Percentiles rank a stretch among this genome's conserved stretches.
Evolutionary conservation across 2,329 filamentous ascomycete genomes (phyloP).

Genomic region (Cladorrhinum sp.): DNA sequence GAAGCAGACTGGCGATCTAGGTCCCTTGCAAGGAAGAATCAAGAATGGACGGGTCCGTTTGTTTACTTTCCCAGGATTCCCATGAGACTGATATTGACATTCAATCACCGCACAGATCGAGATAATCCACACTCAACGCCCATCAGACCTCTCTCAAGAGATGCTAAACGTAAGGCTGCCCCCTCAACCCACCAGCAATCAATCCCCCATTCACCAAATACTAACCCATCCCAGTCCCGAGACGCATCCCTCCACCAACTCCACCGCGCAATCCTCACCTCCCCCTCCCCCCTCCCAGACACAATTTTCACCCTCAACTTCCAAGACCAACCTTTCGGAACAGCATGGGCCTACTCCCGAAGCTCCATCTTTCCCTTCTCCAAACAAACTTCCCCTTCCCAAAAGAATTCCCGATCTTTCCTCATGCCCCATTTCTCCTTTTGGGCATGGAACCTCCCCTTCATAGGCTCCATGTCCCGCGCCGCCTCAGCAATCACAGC

Average conservation of each 20-base stretch:
- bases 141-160: constrained; percentile 40
- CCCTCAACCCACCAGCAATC: not conserved
- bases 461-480: constrained; percentile 44
- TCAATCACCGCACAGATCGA: constrained; percentile 34
- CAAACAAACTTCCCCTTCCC: constrained; percentile 43
- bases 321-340: constrained; percentile 45
- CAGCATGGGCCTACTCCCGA: constrained; percentile 47
- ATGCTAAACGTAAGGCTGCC: constrained; percentile 36
- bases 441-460: constrained; percentile 52
- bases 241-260: constrained; percentile 53
- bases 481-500: constrained; percentile 37
- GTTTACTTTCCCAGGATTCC: not conserved
- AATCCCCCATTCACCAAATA: not conserved
- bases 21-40: constrained; percentile 43
- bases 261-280: constrained; percentile 49
- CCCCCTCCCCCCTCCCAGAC: constrained; percentile 46
- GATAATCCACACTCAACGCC: constrained; percentile 42
- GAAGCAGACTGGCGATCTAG: constrained; percentile 36
- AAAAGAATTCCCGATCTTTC: constrained; percentile 38
- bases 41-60: constrained; percentile 38
- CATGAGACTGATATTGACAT: not conserved
- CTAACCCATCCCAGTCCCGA: constrained; percentile 37
- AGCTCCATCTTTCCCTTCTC: constrained; percentile 35
- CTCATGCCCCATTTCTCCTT: constrained; percentile 55
- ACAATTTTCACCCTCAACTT: constrained; percentile 52